These are phyloP conservation scores for Aspergillus neoniger DNA, from an alignment of 2,329 filamentous ascomycete species.

Conservation along the genomic window DNA sequence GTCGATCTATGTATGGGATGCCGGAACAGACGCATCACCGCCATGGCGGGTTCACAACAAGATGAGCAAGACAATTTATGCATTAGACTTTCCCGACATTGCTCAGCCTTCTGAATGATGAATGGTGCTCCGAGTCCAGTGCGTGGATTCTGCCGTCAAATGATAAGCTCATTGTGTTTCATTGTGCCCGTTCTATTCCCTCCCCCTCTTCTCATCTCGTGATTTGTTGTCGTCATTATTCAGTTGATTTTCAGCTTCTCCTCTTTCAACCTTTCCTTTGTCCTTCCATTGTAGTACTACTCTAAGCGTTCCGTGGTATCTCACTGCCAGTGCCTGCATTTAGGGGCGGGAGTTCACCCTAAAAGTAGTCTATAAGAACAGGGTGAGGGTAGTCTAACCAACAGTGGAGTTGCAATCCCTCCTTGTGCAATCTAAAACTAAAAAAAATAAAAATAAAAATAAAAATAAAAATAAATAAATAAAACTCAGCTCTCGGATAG, in stretches of 20 bases:
- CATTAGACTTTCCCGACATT: not conserved
- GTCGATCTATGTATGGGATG: constrained; percentile 1
- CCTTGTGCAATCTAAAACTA: not conserved
- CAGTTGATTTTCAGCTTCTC: not conserved
- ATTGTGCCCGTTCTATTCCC: not conserved
- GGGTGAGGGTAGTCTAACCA: not conserved
- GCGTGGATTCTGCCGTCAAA: not conserved
- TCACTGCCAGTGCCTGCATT: not conserved
- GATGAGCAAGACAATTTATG: not conserved
- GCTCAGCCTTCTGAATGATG: not conserved
- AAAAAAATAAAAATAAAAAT: not conserved
- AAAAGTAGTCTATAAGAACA: not conserved
- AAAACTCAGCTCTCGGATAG: not conserved
- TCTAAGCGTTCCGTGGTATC: not conserved
- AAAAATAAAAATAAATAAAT: not conserved
- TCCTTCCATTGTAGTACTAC: not conserved
- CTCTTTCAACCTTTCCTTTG: not conserved
- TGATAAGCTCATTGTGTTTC: not conserved
- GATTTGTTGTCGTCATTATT: not conserved
- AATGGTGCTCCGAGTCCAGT: not conserved
- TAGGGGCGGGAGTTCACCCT: not conserved
- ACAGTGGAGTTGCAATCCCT: not conserved
- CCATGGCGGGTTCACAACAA: not conserved
- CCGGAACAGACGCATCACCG: not conserved
- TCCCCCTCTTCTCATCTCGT: not conserved